Conservation (phyloP, 805 yeast species). For the Candida succiphila region DNA sequence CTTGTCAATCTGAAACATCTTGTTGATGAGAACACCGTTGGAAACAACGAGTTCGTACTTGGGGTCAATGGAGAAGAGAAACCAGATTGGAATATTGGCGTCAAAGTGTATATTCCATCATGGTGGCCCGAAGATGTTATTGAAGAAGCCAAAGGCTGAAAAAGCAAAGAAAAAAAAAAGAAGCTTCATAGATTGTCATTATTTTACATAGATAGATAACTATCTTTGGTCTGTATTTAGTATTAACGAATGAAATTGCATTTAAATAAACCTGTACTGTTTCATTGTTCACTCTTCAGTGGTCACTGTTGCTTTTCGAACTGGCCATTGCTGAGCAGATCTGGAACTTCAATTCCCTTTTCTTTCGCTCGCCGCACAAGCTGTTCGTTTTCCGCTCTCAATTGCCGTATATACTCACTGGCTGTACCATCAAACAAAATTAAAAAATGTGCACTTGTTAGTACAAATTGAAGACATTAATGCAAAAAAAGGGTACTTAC, state of each 20-base stretch:
- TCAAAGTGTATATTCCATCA: slow-evolving; percentile 50
- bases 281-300: too few relatives aligned
- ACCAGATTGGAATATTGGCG: slow-evolving; percentile 21
- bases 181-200: too few relatives aligned
- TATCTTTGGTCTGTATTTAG: too few relatives aligned
- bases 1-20: slow-evolving; percentile 34
- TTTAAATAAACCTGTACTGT: neutral
- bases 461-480: neutral
- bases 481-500: slow-evolving; percentile 6
- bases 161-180: too few relatives aligned
- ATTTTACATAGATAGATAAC: neutral
- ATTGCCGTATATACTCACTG: slow-evolving; percentile 40
- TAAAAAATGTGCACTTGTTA: neutral
- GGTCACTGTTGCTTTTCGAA: too few relatives aligned
- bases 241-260: neutral
- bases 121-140: slow-evolving; percentile 59
- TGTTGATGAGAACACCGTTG: slow-evolving; percentile 12
- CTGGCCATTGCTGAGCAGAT: slow-evolving; percentile 19
- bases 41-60: slow-evolving; percentile 12
- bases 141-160: slow-evolving; percentile 7
- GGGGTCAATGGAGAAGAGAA: slow-evolving; percentile 7
- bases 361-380: slow-evolving; percentile 31
- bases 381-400: slow-evolving; percentile 38
- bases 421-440: slow-evolving; percentile 16
- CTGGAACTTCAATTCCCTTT: slow-evolving; percentile 29